Evolutionary conservation across 345 rosid genomes (phyloP).

Genomic region (Sonneratia caseolaris): DNA sequence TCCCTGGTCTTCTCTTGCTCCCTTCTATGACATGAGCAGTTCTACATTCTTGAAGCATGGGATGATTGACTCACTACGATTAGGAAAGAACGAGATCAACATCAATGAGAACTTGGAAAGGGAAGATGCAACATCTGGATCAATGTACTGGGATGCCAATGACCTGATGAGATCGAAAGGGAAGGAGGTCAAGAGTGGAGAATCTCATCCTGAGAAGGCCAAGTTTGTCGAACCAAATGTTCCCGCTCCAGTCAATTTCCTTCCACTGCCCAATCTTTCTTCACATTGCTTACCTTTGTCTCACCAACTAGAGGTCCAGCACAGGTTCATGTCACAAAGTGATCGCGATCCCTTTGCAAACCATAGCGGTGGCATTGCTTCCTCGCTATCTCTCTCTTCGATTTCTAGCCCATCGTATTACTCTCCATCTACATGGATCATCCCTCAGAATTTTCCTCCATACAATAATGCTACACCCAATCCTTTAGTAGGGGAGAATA

Average conservation of each 20-base stretch:
- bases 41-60: constrained; percentile 5
- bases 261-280: constrained; percentile 36
- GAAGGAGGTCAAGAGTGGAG: constrained; percentile 21
- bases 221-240: constrained; percentile 37
- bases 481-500: constrained; percentile 21
- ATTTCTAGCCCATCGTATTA: constrained; percentile 37
- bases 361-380: constrained; percentile 10
- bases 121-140: background rate
- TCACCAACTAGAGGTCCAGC: constrained; percentile 44
- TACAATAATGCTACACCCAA: constrained; percentile 20
- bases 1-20: background rate
- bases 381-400: constrained; percentile 23
- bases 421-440: constrained; percentile 47
- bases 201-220: constrained; percentile 32
- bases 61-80: constrained; percentile 6
- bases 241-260: constrained; percentile 31
- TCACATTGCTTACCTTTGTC: too few species aligned
- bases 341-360: constrained; percentile 20
- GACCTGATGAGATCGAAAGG: constrained; percentile 31
- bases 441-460: constrained; percentile 46
- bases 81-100: constrained; percentile 29
- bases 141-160: constrained; percentile 36
- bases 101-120: constrained; percentile 7
- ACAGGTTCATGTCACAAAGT: constrained; percentile 27
- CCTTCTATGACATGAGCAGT: background rate